Conservation (phyloP, 2,329 filamentous ascomycete species). For the Lachnellula occidentalis region DNA sequence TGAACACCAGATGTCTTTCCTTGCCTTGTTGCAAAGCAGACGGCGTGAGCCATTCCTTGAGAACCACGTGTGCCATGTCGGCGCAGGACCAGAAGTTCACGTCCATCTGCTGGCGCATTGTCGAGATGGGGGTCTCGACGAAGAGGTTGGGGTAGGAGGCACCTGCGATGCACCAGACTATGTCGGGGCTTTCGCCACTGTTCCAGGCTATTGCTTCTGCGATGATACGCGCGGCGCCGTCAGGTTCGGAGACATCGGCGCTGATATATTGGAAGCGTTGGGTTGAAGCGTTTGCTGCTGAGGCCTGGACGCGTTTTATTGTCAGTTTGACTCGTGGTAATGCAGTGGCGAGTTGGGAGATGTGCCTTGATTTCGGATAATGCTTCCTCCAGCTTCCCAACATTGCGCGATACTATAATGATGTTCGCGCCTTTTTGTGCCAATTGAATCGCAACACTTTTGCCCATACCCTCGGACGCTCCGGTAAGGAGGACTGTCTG, state of each 20-base stretch:
- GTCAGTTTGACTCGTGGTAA: conserved; percentile 5
- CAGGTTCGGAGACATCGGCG: conserved; percentile 69
- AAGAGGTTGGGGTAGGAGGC: conserved; percentile 70
- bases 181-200: conserved; percentile 63
- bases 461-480: conserved; percentile 88
- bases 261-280: conserved; percentile 82
- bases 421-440: conserved; percentile 80
- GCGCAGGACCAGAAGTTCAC: conserved; percentile 84
- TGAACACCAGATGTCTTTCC: conserved; percentile 80
- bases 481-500: conserved; percentile 88
- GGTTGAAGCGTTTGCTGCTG: conserved; percentile 55
- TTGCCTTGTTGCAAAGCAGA: conserved; percentile 40
- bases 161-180: conserved; percentile 90
- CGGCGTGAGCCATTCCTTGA: conserved; percentile 66
- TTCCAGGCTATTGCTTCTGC: conserved; percentile 76
- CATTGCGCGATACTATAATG: conserved; percentile 75
- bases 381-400: conserved; percentile 66
- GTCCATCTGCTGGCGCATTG: conserved; percentile 76
- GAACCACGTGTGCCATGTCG: conserved; percentile 76
- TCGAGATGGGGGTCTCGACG: conserved; percentile 63
- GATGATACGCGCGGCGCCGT: conserved; percentile 66
- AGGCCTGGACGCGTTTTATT: conserved; percentile 43
- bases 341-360: conserved; percentile 1
- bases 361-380: conserved; percentile 59
- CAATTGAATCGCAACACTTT: conserved; percentile 66